Percentiles rank a stretch among this genome's conserved stretches.
These are phyloP conservation scores for Mycena leptocephala DNA, from an alignment of 768 basidiomycete species.

Conservation along the genomic window DNA sequence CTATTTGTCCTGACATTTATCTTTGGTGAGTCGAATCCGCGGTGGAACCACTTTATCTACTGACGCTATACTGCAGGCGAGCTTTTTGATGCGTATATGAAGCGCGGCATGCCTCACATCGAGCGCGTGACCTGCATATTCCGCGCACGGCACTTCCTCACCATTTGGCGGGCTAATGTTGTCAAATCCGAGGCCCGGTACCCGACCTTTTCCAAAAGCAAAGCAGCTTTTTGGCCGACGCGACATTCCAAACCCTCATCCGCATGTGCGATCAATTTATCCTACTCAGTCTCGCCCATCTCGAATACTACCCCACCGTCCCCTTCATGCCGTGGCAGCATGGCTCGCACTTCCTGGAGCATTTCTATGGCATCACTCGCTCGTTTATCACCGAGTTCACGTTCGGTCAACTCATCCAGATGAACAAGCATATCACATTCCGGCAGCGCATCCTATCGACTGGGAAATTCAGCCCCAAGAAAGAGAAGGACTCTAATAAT, in stretches of 20 bases:
- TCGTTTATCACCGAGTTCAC: conserved; percentile 10
- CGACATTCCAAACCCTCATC: conserved; percentile 19
- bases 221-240: conserved; percentile 20
- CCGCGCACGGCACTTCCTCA: conserved; percentile 24
- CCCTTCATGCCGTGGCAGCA: conserved; percentile 20
- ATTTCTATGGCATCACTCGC: conserved; percentile 24
- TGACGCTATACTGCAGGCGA: too few relatives aligned
- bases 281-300: conserved; percentile 21
- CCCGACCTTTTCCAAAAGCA: conserved; percentile 26
- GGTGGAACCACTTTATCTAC: too few relatives aligned
- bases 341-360: conserved; percentile 18
- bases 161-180: conserved; percentile 22
- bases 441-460: conserved; percentile 19
- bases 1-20: conserved; percentile 16
- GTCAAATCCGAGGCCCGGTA: not conserved
- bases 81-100: conserved; percentile 24
- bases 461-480: conserved; percentile 12
- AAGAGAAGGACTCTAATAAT: conserved; percentile 21
- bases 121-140: conserved; percentile 16
- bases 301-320: conserved; percentile 22
- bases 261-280: conserved; percentile 24
- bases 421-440: conserved; percentile 28
- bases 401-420: conserved; percentile 24
- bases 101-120: conserved; percentile 23
- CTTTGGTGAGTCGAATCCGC: conserved; percentile 21